Percentiles rank a stretch among this genome's conserved stretches.
Evolutionary conservation across 495 filamentous ascomycete species (phyloP).

Genomic region (Penicillium tannophilum): DNA sequence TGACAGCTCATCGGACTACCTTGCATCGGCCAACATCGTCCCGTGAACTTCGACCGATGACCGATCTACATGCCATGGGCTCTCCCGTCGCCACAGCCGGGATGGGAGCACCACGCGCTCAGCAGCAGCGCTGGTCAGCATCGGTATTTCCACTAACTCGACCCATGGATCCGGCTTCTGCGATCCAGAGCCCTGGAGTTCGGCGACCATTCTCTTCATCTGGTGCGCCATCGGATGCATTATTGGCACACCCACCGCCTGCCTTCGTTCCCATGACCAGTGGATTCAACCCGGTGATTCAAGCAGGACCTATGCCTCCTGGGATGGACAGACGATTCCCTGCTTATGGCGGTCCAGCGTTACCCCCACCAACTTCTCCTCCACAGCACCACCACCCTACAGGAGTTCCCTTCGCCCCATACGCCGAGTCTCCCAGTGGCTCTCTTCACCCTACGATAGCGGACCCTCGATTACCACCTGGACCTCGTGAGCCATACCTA

Average conservation of each 20-base stretch:
- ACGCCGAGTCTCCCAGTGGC: slow-evolving; percentile 29
- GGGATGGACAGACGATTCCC: slow-evolving; percentile 36
- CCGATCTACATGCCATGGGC: slow-evolving; percentile 40
- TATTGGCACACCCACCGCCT: slow-evolving; percentile 31
- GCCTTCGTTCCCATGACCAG: slow-evolving; percentile 30
- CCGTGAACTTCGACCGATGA: slow-evolving; percentile 48
- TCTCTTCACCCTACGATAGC: slow-evolving; percentile 30
- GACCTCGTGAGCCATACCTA: slow-evolving; percentile 35
- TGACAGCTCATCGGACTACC: slow-evolving; percentile 27
- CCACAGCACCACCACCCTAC: slow-evolving; percentile 38
- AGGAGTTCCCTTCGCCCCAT: slow-evolving; percentile 31
- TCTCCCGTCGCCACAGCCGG: slow-evolving; percentile 20
- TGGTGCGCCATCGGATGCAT: slow-evolving; percentile 32
- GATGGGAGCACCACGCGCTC: slow-evolving; percentile 26
- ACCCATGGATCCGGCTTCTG: slow-evolving; percentile 33
- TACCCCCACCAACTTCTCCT: slow-evolving; percentile 40
- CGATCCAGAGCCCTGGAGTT: slow-evolving; percentile 29
- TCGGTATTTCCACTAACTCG: slow-evolving; percentile 39
- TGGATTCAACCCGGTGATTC: slow-evolving; percentile 36
- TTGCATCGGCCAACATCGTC: slow-evolving; percentile 46
- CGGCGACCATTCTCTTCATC: slow-evolving; percentile 46
- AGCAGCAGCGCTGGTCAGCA: slow-evolving; percentile 41
- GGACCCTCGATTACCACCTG: slow-evolving; percentile 31
- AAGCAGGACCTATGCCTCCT: slow-evolving; percentile 25
- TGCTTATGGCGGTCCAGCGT: slow-evolving; percentile 28